Conservation (phyloP, 2,329 filamentous ascomycete species). For the Venturia aucupariae region DNA sequence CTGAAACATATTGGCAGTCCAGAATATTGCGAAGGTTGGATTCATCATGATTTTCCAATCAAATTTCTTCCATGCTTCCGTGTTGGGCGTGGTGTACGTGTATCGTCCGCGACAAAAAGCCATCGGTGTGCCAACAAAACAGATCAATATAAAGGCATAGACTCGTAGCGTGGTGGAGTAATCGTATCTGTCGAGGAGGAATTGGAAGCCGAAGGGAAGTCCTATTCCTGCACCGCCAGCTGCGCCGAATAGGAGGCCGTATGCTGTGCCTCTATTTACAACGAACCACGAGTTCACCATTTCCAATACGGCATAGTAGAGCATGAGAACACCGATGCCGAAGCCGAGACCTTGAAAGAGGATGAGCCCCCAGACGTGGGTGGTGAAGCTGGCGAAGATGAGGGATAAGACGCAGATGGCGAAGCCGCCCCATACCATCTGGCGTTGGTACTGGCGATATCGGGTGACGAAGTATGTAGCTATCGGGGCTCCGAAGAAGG, state of each 20-base stretch:
- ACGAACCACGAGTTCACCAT: constrained; percentile 36
- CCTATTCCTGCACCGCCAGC: constrained; percentile 23
- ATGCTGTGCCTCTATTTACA: constrained; percentile 30
- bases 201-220: constrained; percentile 10
- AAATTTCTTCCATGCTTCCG: not conserved
- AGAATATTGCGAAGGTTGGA: constrained; percentile 4
- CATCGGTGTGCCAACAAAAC: constrained; percentile 5
- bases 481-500: constrained; percentile 12
- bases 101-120: constrained; percentile 4
- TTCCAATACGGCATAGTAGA: constrained; percentile 29
- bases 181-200: constrained; percentile 7
- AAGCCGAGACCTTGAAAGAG: constrained; percentile 33
- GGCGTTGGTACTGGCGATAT: constrained; percentile 9
- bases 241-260: constrained; percentile 26
- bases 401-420: constrained; percentile 22
- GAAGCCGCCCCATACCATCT: constrained; percentile 13
- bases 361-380: constrained; percentile 26
- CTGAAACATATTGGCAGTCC: constrained; percentile 8
- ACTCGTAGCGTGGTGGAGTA: constrained; percentile 10
- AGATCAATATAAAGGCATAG: constrained; percentile 5
- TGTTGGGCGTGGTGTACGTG: not conserved
- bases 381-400: constrained; percentile 27
- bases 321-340: constrained; percentile 31
- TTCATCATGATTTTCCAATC: not conserved
- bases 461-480: not conserved